These are phyloP conservation scores for Starmerella geochares DNA, from an alignment of 805 yeast genomes.

Conservation along the genomic window DNA sequence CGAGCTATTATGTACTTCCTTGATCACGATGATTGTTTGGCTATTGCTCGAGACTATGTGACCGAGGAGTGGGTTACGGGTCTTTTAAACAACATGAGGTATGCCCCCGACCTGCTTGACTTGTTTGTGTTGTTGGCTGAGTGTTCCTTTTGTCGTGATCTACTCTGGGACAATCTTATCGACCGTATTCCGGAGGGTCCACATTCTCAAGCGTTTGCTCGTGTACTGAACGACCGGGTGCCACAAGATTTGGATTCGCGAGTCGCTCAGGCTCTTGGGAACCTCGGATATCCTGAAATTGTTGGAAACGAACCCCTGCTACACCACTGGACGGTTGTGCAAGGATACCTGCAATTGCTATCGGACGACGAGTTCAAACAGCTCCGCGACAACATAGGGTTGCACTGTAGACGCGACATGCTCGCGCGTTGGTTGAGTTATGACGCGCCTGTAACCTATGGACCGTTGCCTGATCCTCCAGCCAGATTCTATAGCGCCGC, in stretches of 20 bases:
- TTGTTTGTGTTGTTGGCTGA: background rate
- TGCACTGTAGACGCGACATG: background rate
- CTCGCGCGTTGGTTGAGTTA: background rate
- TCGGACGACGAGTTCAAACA: background rate
- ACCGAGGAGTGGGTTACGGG: background rate
- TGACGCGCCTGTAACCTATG: background rate
- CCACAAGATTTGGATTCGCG: background rate
- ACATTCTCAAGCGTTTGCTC: background rate
- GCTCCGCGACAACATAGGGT: background rate
- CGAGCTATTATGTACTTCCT: background rate
- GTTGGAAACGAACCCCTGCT: background rate
- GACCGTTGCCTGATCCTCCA: background rate
- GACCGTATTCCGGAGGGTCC: background rate
- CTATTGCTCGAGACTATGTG: background rate
- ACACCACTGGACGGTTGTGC: background rate
- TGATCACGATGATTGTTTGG: background rate
- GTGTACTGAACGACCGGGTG: background rate
- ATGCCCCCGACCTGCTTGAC: background rate
- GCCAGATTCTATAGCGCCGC: background rate
- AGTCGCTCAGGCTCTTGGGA: background rate
- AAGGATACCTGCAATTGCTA: background rate
- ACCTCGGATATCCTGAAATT: constrained; percentile 4
- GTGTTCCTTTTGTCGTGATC: background rate
- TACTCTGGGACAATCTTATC: background rate
- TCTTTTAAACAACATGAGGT: background rate